Conservation (phyloP, 1,284 basidiomycete species). For the Dichomitus squalens region DNA sequence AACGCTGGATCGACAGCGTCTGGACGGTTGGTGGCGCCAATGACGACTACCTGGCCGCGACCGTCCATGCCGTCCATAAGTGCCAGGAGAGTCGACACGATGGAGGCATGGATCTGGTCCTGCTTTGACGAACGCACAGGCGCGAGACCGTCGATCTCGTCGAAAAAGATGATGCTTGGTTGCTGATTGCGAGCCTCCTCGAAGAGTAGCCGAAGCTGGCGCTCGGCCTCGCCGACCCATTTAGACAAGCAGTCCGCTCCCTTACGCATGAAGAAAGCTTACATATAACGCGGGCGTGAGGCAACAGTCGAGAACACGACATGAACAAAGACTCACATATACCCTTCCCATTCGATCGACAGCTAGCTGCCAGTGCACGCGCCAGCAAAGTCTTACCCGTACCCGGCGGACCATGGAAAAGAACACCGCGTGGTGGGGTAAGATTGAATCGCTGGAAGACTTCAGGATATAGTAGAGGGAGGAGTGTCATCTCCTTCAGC, state of each 20-base stretch:
- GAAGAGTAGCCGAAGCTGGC: conserved; percentile 93
- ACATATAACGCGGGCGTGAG: background rate
- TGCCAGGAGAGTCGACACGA: conserved; percentile 95
- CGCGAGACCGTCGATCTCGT: conserved; percentile 98
- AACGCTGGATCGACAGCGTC: conserved; percentile 97
- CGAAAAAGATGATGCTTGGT: conserved; percentile 96
- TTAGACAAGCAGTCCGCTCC: conserved; percentile 98
- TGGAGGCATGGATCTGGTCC: conserved; percentile 98
- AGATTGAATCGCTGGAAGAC: conserved; percentile 95
- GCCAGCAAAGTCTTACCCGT: conserved; percentile 95
- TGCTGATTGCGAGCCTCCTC: conserved; percentile 94
- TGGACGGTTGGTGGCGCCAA: conserved; percentile 96
- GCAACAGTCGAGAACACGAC: background rate
- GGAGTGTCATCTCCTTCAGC: conserved; percentile 97
- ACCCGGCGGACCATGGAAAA: conserved; percentile 97
- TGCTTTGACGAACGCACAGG: conserved; percentile 98
- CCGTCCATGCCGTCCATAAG: conserved; percentile 99
- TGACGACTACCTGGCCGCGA: conserved; percentile 95
- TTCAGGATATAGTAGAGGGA: conserved; percentile 96
- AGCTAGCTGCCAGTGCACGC: conserved; percentile 92
- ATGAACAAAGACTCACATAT: conserved; percentile 63
- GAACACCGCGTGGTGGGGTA: conserved; percentile 94
- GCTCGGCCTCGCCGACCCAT: conserved; percentile 99
- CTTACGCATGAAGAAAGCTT: conserved; percentile 99
- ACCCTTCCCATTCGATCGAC: conserved; percentile 85